A percentile compares a stretch with the other conserved stretches of the same genome.
Evolutionary conservation across 495 filamentous ascomycete species (phyloP).

Genomic region (Neurospora sp.): DNA sequence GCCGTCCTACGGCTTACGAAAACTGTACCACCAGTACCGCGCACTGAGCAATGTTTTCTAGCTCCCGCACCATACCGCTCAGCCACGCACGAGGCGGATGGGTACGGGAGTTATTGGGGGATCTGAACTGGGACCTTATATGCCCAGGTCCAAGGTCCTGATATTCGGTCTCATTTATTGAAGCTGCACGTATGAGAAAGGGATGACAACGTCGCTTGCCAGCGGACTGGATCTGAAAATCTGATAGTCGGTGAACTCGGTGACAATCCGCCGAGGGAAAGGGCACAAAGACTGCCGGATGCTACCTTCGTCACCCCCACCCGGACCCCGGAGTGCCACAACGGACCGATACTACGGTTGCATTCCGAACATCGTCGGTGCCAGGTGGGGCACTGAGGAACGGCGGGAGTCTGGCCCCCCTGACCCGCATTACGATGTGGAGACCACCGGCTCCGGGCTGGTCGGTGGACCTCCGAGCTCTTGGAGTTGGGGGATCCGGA

Average conservation of each 20-base stretch:
- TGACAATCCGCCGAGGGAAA: not conserved
- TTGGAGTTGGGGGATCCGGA: not conserved
- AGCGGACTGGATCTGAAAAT: not conserved
- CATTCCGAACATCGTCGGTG: not conserved
- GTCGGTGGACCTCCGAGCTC: not conserved
- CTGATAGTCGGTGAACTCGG: not conserved
- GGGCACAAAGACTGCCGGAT: not conserved
- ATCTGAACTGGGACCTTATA: no score
- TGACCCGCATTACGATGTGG: not conserved
- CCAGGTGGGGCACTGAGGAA: not conserved
- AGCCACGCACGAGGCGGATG: no score
- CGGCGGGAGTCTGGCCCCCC: not conserved
- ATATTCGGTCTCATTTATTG: no score
- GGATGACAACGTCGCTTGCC: not conserved
- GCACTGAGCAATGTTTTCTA: no score
- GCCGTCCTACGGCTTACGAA: no score
- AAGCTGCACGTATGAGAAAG: no score
- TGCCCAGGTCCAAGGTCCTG: no score
- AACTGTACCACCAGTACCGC: no score
- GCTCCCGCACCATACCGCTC: no score
- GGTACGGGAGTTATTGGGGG: no score
- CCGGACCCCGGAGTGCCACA: not conserved
- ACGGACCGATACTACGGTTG: not conserved
- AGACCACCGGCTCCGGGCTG: not conserved
- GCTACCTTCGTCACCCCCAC: not conserved